These are phyloP conservation scores for Parathielavia appendiculata DNA, from an alignment of 495 filamentous ascomycete species.

Conservation along the genomic window DNA sequence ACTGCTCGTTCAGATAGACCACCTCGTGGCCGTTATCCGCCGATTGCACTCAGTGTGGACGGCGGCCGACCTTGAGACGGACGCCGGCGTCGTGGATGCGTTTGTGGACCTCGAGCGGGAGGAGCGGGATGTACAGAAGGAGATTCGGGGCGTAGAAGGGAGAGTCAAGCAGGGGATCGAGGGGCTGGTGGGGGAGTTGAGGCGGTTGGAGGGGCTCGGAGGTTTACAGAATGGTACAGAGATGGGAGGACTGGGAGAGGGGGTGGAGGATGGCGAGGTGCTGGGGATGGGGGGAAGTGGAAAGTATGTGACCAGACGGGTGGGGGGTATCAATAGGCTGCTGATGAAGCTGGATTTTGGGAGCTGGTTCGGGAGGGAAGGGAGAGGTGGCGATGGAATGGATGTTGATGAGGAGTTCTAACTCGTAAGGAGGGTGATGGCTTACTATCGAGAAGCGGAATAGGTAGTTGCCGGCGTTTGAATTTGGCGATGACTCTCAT, in stretches of 20 bases:
- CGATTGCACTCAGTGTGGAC: constrained; percentile 67
- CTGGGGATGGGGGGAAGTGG: constrained; percentile 15
- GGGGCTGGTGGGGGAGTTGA: constrained; percentile 53
- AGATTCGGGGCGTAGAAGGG: constrained; percentile 50
- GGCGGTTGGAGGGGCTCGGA: constrained; percentile 27
- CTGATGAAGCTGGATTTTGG: constrained; percentile 81
- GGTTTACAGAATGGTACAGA: neutral
- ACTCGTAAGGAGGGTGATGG: neutral
- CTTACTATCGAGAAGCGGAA: no score
- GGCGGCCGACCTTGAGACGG: constrained; percentile 68
- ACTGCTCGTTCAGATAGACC: constrained; percentile 67
- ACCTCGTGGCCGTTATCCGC: constrained; percentile 66
- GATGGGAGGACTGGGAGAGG: constrained; percentile 20
- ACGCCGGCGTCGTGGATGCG: constrained; percentile 71
- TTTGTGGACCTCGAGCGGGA: constrained; percentile 64
- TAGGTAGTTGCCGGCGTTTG: no score
- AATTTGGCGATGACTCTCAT: no score
- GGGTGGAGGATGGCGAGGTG: constrained; percentile 25
- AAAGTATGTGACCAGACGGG: constrained; percentile 56
- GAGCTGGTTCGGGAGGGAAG: constrained; percentile 36
- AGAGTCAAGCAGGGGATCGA: constrained; percentile 58
- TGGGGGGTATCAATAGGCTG: constrained; percentile 69
- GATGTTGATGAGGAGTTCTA: constrained; percentile 6
- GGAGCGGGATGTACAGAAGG: constrained; percentile 56
- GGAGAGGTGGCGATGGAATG: neutral